Evolutionary conservation across 2,329 filamentous ascomycete species (phyloP).

Genomic region (Nigrospora osmanthi): DNA sequence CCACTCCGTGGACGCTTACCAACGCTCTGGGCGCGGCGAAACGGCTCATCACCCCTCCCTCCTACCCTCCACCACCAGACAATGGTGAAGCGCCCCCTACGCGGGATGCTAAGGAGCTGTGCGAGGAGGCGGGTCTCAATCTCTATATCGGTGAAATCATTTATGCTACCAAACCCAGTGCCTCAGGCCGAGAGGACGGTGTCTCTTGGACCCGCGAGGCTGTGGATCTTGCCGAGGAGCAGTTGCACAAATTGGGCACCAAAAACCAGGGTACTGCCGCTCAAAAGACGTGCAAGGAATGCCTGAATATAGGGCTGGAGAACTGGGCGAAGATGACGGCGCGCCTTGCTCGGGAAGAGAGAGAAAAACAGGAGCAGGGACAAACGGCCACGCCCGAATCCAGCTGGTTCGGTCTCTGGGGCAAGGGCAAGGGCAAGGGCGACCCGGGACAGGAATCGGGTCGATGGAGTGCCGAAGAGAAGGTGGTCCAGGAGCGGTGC

Average conservation of each 20-base stretch:
- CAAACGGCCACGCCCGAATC: slow-evolving; percentile 10
- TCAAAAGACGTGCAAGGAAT: slow-evolving; percentile 63
- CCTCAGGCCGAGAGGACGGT: slow-evolving; percentile 53
- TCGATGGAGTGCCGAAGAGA: slow-evolving; percentile 47
- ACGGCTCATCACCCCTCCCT: slow-evolving; percentile 36
- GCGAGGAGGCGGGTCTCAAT: slow-evolving; percentile 80
- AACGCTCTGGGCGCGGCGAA: slow-evolving; percentile 18
- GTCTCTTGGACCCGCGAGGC: slow-evolving; percentile 86
- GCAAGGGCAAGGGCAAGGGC: slow-evolving; percentile 19
- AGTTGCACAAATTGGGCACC: slow-evolving; percentile 38
- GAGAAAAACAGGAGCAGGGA: slow-evolving; percentile 22
- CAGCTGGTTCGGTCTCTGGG: slow-evolving; percentile 34
- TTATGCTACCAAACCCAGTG: slow-evolving; percentile 48
- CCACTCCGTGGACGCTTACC: slow-evolving; percentile 9
- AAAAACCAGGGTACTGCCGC: slow-evolving; percentile 24
- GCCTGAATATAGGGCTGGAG: slow-evolving; percentile 64
- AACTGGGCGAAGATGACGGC: slow-evolving; percentile 82
- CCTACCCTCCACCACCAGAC: slow-evolving; percentile 63
- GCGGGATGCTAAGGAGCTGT: slow-evolving; percentile 58
- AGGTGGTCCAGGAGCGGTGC: slow-evolving; percentile 43
- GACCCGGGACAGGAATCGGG: slow-evolving; percentile 28
- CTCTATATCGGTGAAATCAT: slow-evolving; percentile 92
- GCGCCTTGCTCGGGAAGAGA: slow-evolving; percentile 48
- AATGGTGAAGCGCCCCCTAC: slow-evolving; percentile 62
- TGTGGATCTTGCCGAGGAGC: slow-evolving; percentile 70